Base-by-base conservation (phyloP, 2,329 filamentous ascomycete genomes). In the Aureobasidium pullulans region DNA sequence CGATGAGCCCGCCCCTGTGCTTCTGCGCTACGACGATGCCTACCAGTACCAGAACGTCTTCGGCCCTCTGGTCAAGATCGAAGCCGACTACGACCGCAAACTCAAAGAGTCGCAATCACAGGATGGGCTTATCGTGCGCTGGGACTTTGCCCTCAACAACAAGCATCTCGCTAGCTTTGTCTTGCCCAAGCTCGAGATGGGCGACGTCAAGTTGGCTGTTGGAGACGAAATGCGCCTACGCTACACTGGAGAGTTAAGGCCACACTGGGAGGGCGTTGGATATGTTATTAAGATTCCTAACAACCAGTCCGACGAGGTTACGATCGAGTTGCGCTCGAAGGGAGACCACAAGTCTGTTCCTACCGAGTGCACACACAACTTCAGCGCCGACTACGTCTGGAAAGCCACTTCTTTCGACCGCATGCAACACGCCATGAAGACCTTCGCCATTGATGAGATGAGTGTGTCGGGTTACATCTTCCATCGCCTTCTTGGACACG, bases 271-370 rank as follows among this genome's bases (percentile, higher is more conserved):
- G 72, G 94, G 94, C 39, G 94, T 99, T 36, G 94, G 94, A 64
- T 99, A 99, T 73, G 94, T 99, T 62, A 92, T 97, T 77, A 99
- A 99, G 77, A 97, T 99, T 62, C 95, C 94, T 23, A 97, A 99
- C 80, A 97, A 97, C 75, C 91, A 96, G 77, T 96, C 92, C 13
- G 94, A 99, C 69, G 93, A 99, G 72, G 94, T 99, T 56, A 95
- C 89, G 9, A 88, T 99, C 64, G 94, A 99, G 73, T 77, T 99
- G 70, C 89, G 94, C 66, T 90, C 94, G 68, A 93, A 94, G 63
- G 92, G 90, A 62, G 96, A 96, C 71, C 92, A 97, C 77, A 97
- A 97, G 75, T 90, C 88, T 31, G 90, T 97, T 1, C 94, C 94
- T 0, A 96, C 90, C 0, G 93, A 99, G 69, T 94, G 93, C 73